Evolutionary conservation across 139 green algal species (phyloP).

Genomic region (Chlorella ohadii): DNA sequence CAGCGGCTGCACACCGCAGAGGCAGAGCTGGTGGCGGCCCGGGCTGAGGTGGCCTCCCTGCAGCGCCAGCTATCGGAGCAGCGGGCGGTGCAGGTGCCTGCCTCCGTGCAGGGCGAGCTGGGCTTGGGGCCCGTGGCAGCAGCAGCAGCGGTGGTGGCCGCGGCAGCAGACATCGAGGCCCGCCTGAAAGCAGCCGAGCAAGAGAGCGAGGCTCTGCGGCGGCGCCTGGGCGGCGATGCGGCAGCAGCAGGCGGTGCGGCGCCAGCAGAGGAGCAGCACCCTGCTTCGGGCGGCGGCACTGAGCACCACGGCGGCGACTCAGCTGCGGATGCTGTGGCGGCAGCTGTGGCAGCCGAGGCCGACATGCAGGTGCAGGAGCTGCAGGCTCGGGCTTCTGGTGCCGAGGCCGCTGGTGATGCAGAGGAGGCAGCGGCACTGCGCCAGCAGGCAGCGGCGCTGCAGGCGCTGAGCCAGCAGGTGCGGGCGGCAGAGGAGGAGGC

Average conservation of each 20-base stretch:
- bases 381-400: background rate
- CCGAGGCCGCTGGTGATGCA: background rate
- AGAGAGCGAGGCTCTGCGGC: background rate
- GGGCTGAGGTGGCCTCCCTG: background rate
- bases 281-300: no score
- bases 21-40: background rate
- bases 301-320: background rate
- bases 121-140: background rate
- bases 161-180: slow-evolving; percentile 4
- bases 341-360: background rate
- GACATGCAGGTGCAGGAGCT: background rate
- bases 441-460: slow-evolving; percentile 27
- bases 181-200: background rate
- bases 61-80: slow-evolving; percentile 8
- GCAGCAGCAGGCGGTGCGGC: background rate
- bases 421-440: slow-evolving; percentile 1
- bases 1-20: background rate
- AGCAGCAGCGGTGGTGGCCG: background rate
- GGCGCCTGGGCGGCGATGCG: background rate
- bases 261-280: background rate
- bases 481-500: slow-evolving; percentile 1
- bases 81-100: slow-evolving; percentile 1
- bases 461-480: background rate
- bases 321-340: background rate
- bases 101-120: slow-evolving; percentile 10